phyloP scores from a whole-genome alignment of 148 eudicot genomes.

The Simmondsia chinensis region DNA sequence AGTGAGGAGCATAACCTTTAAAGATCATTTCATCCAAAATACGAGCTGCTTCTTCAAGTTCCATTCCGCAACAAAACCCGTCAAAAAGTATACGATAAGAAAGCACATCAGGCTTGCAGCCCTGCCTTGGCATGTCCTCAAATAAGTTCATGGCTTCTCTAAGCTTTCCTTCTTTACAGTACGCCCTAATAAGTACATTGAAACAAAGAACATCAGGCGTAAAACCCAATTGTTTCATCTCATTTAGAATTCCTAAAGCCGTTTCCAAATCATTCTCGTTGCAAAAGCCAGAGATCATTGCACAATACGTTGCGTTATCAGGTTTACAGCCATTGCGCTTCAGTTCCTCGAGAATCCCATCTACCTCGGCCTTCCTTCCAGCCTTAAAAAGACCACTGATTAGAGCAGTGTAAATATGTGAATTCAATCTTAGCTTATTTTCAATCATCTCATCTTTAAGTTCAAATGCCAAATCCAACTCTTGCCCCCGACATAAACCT shows the following conservation, averaged over 20 bases:
- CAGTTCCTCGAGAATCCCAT: conserved; percentile 51
- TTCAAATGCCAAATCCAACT: conserved; percentile 31
- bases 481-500: conserved; percentile 43
- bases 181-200: conserved; percentile 37
- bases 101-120: conserved; percentile 60
- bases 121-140: conserved; percentile 60
- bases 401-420: conserved; percentile 42
- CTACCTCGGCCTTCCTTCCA: conserved; percentile 43
- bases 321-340: conserved; percentile 31
- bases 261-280: conserved; percentile 38
- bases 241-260: conserved; percentile 33
- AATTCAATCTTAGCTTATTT: conserved; percentile 17
- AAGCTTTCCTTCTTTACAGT: conserved; percentile 33
- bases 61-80: conserved; percentile 39
- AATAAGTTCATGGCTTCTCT: conserved; percentile 45
- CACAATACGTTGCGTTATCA: conserved; percentile 46
- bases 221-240: conserved; percentile 36
- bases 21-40: conserved; percentile 81
- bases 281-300: conserved; percentile 52
- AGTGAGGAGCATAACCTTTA: conserved; percentile 47
- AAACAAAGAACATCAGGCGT: conserved; percentile 57
- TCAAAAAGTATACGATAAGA: conserved; percentile 49
- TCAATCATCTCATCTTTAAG: conserved; percentile 60
- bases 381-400: conserved; percentile 51
- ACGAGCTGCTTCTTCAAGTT: conserved; percentile 40